Evolutionary conservation across 306 rosid species (phyloP).

Genomic region (Gynostemma pentaphyllum): DNA sequence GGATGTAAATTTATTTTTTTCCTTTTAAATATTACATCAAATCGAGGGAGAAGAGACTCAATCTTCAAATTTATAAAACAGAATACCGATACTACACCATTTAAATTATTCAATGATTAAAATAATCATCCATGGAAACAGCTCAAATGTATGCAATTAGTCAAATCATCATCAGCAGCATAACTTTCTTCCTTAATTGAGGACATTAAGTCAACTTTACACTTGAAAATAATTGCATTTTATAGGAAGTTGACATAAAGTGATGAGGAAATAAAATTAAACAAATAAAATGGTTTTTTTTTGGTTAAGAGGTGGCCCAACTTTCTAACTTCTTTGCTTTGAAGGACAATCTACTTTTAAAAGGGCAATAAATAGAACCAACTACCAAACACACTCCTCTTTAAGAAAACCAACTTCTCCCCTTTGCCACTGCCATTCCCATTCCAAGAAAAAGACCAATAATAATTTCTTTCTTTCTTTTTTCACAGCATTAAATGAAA

Average conservation of each 20-base stretch:
- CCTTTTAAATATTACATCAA: too few species aligned
- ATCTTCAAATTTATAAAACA: too few species aligned
- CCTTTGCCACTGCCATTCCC: slow-evolving; percentile 1
- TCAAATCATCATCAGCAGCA: not conserved
- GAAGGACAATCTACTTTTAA: slow-evolving; percentile 11
- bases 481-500: not conserved
- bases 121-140: too few species aligned
- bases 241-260: not conserved
- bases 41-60: too few species aligned
- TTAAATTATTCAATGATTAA: too few species aligned
- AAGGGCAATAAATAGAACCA: slow-evolving; percentile 9
- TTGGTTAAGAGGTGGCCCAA: not conserved
- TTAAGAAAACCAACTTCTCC: not conserved
- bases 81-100: too few species aligned
- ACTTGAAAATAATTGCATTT: not conserved
- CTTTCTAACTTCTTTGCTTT: not conserved
- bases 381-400: slow-evolving; percentile 7
- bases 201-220: not conserved
- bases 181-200: slow-evolving; percentile 1
- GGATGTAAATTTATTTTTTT: too few species aligned
- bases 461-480: not conserved
- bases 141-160: too few species aligned
- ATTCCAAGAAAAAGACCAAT: not conserved
- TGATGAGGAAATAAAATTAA: not conserved
- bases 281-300: not conserved